A percentile compares a stretch with the other conserved stretches of the same genome.
phyloP scores from a whole-genome alignment of 768 basidiomycete species.

The Asterophora lycoperdoides region DNA sequence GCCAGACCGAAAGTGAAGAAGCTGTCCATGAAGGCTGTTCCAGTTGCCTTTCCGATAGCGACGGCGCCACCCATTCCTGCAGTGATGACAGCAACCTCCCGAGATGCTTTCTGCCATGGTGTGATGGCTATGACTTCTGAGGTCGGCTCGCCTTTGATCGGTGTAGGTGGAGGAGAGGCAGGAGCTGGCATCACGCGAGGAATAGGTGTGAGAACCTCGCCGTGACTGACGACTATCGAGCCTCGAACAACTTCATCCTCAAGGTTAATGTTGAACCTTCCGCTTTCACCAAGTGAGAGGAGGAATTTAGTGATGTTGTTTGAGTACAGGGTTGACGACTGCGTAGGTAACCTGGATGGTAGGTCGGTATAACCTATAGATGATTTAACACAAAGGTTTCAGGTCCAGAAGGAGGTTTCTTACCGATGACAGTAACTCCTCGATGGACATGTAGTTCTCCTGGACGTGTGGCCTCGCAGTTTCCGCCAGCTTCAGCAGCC shows the following conservation, averaged over 20 bases:
- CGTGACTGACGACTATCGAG: conserved; percentile 69
- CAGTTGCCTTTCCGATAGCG: conserved; percentile 74
- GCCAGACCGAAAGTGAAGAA: conserved; percentile 89
- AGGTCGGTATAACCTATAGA: conserved; percentile 73
- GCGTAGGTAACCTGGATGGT: conserved; percentile 84
- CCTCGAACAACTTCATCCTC: conserved; percentile 84
- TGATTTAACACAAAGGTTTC: not conserved
- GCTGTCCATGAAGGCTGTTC: conserved; percentile 81
- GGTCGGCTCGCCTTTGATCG: conserved; percentile 41
- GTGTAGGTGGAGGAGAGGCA: conserved; percentile 44
- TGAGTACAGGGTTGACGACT: conserved; percentile 85
- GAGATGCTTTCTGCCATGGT: conserved; percentile 78
- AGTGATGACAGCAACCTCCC: conserved; percentile 71
- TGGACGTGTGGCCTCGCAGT: conserved; percentile 78
- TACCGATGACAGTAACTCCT: conserved; percentile 83
- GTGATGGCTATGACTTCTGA: conserved; percentile 60
- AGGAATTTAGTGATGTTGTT: conserved; percentile 91
- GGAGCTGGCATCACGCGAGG: conserved; percentile 69
- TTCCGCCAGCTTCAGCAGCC: conserved; percentile 87
- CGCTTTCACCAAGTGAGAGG: conserved; percentile 67
- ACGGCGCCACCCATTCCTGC: conserved; percentile 72
- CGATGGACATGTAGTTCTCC: conserved; percentile 65
- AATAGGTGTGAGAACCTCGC: conserved; percentile 58
- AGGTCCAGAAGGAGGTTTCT: conserved; percentile 7
- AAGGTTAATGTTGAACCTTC: conserved; percentile 62